Evolutionary conservation across 768 basidiomycete species (phyloP).

Genomic region (Phylloporus arenicola): DNA sequence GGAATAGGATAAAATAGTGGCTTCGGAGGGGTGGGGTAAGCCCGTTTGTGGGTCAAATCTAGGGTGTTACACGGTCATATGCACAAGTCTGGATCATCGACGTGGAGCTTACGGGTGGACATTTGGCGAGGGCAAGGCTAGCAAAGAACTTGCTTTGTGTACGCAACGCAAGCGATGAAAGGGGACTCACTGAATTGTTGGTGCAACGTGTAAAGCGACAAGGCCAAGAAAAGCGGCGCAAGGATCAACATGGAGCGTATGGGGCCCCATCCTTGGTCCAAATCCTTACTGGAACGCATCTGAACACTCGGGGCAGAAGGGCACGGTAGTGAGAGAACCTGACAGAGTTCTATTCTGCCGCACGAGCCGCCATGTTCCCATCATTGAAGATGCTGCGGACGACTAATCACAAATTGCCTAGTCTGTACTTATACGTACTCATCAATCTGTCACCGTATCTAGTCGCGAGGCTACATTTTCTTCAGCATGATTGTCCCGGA

Average conservation of each 20-base stretch:
- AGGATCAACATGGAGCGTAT: slow-evolving; percentile 51
- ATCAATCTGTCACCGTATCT: neutral
- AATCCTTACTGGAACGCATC: slow-evolving; percentile 4
- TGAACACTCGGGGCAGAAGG: too few species aligned
- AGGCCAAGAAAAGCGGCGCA: slow-evolving; percentile 48
- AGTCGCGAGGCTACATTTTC: slow-evolving; percentile 1
- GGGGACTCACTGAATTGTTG: slow-evolving; percentile 44
- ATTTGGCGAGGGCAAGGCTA: slow-evolving; percentile 57
- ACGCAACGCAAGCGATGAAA: neutral
- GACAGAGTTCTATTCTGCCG: neutral
- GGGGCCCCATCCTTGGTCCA: slow-evolving; percentile 47
- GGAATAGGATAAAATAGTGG: slow-evolving; percentile 57
- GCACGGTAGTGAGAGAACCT: neutral
- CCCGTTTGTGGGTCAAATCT: slow-evolving; percentile 47
- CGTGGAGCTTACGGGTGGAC: slow-evolving; percentile 42
- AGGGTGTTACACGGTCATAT: neutral
- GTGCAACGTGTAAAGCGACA: slow-evolving; percentile 43
- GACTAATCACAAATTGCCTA: neutral
- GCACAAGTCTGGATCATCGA: neutral
- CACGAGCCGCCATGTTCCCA: neutral
- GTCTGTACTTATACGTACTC: neutral
- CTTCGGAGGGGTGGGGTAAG: slow-evolving; percentile 67
- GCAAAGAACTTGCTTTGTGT: neutral
- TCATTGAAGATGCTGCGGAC: neutral
- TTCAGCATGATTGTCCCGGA: slow-evolving; percentile 54